These are phyloP conservation scores for Populus euphratica DNA, from an alignment of 345 rosid genomes.

Conservation along the genomic window DNA sequence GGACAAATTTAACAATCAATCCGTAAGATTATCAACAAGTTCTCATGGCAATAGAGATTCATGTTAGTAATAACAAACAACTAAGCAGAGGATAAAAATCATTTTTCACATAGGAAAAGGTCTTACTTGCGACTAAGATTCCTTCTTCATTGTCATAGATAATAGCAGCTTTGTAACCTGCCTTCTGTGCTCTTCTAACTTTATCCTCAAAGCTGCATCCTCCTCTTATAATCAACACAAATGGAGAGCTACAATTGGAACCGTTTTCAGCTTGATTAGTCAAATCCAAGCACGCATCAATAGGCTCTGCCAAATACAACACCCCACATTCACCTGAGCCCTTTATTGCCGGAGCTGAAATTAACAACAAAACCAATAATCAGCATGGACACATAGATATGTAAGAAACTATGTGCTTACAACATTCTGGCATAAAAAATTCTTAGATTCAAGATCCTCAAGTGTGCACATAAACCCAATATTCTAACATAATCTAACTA, in stretches of 20 bases:
- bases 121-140: slow-evolving; percentile 69
- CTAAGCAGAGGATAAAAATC: too few relatives aligned
- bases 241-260: slow-evolving; percentile 44
- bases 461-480: neutral
- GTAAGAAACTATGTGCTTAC: neutral
- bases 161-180: slow-evolving; percentile 78
- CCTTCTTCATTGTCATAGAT: slow-evolving; percentile 63
- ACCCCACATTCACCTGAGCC: slow-evolving; percentile 67
- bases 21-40: neutral
- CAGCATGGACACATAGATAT: neutral
- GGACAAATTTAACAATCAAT: neutral
- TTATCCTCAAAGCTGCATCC: slow-evolving; percentile 88
- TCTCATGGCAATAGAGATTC: neutral
- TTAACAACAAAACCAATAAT: slow-evolving; percentile 16
- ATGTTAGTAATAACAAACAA: neutral
- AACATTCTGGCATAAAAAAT: neutral
- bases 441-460: neutral
- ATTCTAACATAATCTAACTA: neutral
- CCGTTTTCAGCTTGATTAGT: slow-evolving; percentile 40
- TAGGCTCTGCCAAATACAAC: slow-evolving; percentile 61
- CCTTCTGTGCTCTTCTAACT: slow-evolving; percentile 78
- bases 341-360: slow-evolving; percentile 61
- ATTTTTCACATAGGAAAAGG: slow-evolving; percentile 13
- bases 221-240: slow-evolving; percentile 73
- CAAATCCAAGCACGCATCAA: slow-evolving; percentile 67